Percentiles rank a stretch among this genome's conserved stretches.
phyloP scores from a whole-genome alignment of 208 protist species.

The Naegleria gruberi region DNA sequence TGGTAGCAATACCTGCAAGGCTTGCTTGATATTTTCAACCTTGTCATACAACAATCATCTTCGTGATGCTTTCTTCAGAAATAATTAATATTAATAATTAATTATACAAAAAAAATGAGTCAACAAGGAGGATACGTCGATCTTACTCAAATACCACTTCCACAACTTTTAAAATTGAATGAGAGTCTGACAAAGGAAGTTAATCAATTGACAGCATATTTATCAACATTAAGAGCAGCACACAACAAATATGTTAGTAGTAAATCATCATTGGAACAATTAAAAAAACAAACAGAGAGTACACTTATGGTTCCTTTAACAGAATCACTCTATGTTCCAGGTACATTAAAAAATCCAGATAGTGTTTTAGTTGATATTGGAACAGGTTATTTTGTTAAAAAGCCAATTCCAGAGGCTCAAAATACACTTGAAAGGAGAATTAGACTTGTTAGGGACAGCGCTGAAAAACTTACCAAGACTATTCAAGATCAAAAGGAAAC shows the following conservation, averaged over 20 bases:
- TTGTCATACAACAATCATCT: no score
- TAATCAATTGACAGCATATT: not conserved
- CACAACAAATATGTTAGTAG: not conserved
- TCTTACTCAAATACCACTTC: not conserved
- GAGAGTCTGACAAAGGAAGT: not conserved
- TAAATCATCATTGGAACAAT: constrained; percentile 8
- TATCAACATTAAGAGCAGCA: not conserved
- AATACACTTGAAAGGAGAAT: not conserved
- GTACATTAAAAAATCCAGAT: not conserved
- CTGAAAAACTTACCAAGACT: constrained; percentile 4
- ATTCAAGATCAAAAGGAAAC: not conserved
- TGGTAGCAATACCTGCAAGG: no score
- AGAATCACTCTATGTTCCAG: not conserved
- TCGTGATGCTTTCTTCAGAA: no score
- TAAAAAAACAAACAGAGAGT: not conserved
- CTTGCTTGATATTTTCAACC: no score
- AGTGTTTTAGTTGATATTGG: constrained; percentile 12
- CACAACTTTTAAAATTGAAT: not conserved
- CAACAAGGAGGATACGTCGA: not conserved
- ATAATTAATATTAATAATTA: no score
- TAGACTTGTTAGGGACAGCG: not conserved
- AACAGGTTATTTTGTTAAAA: constrained; percentile 15
- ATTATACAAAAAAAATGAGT: no score
- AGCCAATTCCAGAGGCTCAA: not conserved
- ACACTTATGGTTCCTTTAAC: not conserved